Conservation (phyloP, 805 yeast genomes). For the Saccharomyces kudriavzevii region DNA sequence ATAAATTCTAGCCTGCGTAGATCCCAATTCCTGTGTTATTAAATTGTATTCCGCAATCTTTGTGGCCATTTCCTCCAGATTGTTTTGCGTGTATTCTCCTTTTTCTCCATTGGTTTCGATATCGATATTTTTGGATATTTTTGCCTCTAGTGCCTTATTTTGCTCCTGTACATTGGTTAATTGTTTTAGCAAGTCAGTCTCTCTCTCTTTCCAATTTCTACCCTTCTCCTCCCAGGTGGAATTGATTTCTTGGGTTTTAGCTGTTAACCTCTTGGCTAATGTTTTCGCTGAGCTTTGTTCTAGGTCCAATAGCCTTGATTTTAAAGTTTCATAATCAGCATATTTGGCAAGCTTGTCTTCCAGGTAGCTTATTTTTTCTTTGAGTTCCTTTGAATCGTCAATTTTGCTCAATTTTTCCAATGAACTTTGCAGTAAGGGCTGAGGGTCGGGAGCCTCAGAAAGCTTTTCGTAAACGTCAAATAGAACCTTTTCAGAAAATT, state of each 20-base stretch:
- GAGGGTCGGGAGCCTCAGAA: constrained; percentile 91
- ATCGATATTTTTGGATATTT: constrained; percentile 50
- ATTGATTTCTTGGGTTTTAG: constrained; percentile 67
- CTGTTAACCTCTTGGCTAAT: constrained; percentile 45
- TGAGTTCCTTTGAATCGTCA: constrained; percentile 44
- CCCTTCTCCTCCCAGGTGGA: constrained; percentile 68
- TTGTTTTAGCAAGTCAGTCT: constrained; percentile 44
- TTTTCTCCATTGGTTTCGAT: constrained; percentile 31
- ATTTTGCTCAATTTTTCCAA: constrained; percentile 52
- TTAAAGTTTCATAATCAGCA: constrained; percentile 75
- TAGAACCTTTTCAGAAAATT: constrained; percentile 63
- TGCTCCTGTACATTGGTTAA: constrained; percentile 44
- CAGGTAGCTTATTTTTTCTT: constrained; percentile 42
- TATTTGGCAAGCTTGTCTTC: constrained; percentile 52
- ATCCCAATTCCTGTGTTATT: constrained; percentile 66
- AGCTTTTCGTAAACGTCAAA: constrained; percentile 65
- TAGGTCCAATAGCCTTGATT: constrained; percentile 47
- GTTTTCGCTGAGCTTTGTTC: constrained; percentile 56
- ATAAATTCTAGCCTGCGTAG: constrained; percentile 54
- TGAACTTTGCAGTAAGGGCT: constrained; percentile 65
- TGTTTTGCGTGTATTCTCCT: constrained; percentile 10
- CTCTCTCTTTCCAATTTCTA: constrained; percentile 55
- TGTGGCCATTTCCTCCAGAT: constrained; percentile 18
- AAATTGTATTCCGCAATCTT: constrained; percentile 48
- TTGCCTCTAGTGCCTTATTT: constrained; percentile 59